Percentiles rank a stretch among this genome's conserved stretches.
Conservation (phyloP, 139 green algal species). For the Picochlorum sp. region DNA sequence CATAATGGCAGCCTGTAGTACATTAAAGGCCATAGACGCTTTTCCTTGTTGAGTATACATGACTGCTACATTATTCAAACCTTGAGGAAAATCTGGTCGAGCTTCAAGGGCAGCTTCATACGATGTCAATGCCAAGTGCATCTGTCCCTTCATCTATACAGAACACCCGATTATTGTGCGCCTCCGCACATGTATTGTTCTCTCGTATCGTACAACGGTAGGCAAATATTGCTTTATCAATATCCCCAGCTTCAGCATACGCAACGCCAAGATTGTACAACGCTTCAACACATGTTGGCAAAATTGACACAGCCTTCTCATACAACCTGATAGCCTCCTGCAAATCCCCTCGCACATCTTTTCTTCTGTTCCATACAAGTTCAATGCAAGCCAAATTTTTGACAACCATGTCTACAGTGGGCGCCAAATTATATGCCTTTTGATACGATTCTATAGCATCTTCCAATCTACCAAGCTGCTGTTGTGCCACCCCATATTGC, state of each 20-base stretch:
- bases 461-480: slow-evolving; percentile 53
- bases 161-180: slow-evolving; percentile 84
- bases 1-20: slow-evolving; percentile 69
- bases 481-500: slow-evolving; percentile 85
- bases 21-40: slow-evolving; percentile 63
- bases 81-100: slow-evolving; percentile 49
- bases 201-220: slow-evolving; percentile 77
- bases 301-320: slow-evolving; percentile 53
- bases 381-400: slow-evolving; percentile 81
- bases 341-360: slow-evolving; percentile 22
- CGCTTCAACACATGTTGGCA: slow-evolving; percentile 63
- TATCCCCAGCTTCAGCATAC: slow-evolving; percentile 49
- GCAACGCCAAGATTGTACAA: slow-evolving; percentile 94
- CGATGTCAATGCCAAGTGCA: slow-evolving; percentile 53
- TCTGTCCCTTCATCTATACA: slow-evolving; percentile 65
- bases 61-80: slow-evolving; percentile 92
- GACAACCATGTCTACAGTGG: slow-evolving; percentile 40
- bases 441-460: slow-evolving; percentile 75
- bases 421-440: slow-evolving; percentile 47
- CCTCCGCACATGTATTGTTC: slow-evolving; percentile 74
- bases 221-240: slow-evolving; percentile 78
- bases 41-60: slow-evolving; percentile 76
- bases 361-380: slow-evolving; percentile 60
- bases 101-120: slow-evolving; percentile 42
- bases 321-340: slow-evolving; percentile 45